Evolutionary conservation across 1,284 basidiomycete species (phyloP), one percentile per base, ranked within the genome.

Genomic region (Naganishia liquefaciens): DNA sequence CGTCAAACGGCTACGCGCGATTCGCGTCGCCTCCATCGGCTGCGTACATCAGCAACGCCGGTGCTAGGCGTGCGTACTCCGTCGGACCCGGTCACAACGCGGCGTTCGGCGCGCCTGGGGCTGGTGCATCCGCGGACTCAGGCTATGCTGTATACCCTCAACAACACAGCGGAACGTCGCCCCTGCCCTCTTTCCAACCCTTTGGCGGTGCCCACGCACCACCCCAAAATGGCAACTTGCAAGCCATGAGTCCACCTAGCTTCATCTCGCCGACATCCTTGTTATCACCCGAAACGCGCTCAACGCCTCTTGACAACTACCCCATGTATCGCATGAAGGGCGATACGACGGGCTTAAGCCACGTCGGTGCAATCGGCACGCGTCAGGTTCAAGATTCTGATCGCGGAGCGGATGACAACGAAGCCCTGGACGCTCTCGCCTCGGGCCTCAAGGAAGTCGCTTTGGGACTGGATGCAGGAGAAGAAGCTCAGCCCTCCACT

Each of bases 201-300:
- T 68, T 68, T 28, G 55, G 39, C n/a, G 47, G 39, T 46, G 44
- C 42, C 17, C 53, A 28, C 17, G 21, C 21, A 17, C 42, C 39
- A 2, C 37, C 49, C n/a, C 28, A 33, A 30, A 33, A 42, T 25
- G 44, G 63, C 33, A 23, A 25, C 30, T 21, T 43, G 60, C 33
- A 28, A 28, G 33, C 33, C 60, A 46, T 43, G 51, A 58, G 54
- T 42, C 23, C 51, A 58, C 58, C 50, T 55, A 53, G 47, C 49
- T 68, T 60, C 54, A 61, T 68, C 40, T 65, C 63, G 37, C 63
- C 67, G 17, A 62, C 67, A 15, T 49, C 58, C 2, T 28, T 68
- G n/a, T 44, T 62, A 9, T 65, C 67, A 9, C 67, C 67, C 2
- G 58, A 64, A 47, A 40, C 52, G 9, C 52, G 28, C 40, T 33